phyloP scores from a whole-genome alignment of 371 early-diverging fungal species.

The Lichtheimia corymbifera region DNA sequence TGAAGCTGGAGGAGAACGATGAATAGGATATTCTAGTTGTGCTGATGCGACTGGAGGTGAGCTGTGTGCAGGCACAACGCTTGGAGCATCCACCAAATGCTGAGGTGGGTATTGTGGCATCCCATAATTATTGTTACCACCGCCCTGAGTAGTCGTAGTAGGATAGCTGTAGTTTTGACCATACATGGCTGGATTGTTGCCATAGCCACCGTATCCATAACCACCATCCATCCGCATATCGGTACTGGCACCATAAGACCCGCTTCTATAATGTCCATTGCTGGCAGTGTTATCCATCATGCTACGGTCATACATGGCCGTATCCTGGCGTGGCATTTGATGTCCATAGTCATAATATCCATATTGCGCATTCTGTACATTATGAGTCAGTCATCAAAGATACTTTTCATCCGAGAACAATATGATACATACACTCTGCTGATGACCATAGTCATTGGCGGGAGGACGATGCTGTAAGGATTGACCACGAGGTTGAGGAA shows the following conservation, averaged over 20 bases:
- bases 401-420: not conserved
- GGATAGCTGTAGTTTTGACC: conserved; percentile 9
- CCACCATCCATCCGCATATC: conserved; percentile 2
- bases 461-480: conserved; percentile 12
- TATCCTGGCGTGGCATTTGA: not conserved
- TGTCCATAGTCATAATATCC: conserved; percentile 15
- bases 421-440: conserved; percentile 8
- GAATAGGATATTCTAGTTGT: conserved; percentile 1
- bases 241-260: conserved; percentile 4
- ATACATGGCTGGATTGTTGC: conserved; percentile 20
- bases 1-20: conserved; percentile 10
- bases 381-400: too few species aligned
- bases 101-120: conserved; percentile 13
- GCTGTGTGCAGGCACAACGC: not conserved
- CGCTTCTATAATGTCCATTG: conserved; percentile 7
- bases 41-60: conserved; percentile 15
- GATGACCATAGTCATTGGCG: conserved; percentile 11
- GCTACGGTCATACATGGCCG: too few species aligned
- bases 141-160: conserved; percentile 1
- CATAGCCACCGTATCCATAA: not conserved
- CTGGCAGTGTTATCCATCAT: not conserved
- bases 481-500: conserved; percentile 21
- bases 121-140: conserved; percentile 5
- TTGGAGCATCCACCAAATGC: conserved; percentile 8
- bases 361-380: conserved; percentile 14